Percentiles rank a stretch among this genome's conserved stretches.
phyloP scores from a whole-genome alignment of 129 eudicot genomes.

The Ambrosia trifida region DNA sequence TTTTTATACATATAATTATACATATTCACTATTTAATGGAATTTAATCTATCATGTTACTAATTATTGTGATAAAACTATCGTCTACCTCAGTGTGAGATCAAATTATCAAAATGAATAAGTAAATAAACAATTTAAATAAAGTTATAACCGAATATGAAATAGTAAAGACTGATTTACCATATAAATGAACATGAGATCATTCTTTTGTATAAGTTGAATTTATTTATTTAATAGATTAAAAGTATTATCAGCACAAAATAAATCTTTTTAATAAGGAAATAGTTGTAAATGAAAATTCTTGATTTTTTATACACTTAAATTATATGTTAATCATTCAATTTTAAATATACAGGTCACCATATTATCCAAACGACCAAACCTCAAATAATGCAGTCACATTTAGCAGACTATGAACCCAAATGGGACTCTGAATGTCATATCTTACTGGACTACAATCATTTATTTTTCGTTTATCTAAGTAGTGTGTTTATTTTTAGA shows the following conservation, averaged over 20 bases:
- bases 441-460: constrained; percentile 24
- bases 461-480: neutral
- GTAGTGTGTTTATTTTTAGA: neutral
- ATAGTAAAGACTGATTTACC: too few relatives aligned
- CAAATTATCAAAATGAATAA: too few relatives aligned
- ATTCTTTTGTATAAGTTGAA: neutral
- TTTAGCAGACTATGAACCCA: neutral
- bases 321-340: constrained; percentile 4
- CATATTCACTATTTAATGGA: neutral
- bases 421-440: constrained; percentile 19
- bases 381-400: neutral
- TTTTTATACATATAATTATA: neutral
- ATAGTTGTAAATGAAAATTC: constrained; percentile 11
- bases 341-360: neutral
- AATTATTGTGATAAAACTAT: neutral
- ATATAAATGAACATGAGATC: too few relatives aligned
- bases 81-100: too few relatives aligned
- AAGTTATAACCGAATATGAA: too few relatives aligned
- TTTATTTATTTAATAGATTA: neutral
- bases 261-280: neutral
- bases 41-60: neutral
- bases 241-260: neutral
- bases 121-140: too few relatives aligned
- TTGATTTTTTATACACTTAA: neutral
- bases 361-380: constrained; percentile 21